Evolutionary conservation across 345 rosid species (phyloP).

Genomic region (Eucalyptus sp.): DNA sequence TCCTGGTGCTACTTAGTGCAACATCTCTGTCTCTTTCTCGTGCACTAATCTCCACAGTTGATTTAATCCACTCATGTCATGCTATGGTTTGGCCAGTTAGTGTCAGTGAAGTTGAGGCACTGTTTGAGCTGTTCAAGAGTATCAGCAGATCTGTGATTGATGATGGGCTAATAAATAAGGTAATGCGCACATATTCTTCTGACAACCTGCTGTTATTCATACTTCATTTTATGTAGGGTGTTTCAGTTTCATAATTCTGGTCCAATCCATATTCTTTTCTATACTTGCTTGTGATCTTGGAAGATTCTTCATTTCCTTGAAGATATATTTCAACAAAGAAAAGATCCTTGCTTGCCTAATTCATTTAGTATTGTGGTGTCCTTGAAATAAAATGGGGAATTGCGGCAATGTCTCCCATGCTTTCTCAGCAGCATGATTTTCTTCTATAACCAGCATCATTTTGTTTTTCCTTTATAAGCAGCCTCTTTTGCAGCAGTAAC

Average conservation of each 20-base stretch:
- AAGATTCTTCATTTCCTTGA: background rate
- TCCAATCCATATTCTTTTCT: background rate
- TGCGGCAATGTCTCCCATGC: background rate
- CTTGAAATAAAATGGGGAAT: background rate
- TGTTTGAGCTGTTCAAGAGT: slow-evolving; percentile 35
- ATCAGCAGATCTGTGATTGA: slow-evolving; percentile 39
- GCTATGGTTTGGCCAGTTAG: slow-evolving; percentile 15
- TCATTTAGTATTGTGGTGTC: background rate
- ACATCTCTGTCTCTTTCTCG: background rate
- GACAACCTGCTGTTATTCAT: background rate
- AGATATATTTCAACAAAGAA: background rate
- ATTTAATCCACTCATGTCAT: background rate
- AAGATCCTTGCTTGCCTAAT: background rate
- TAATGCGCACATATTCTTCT: background rate
- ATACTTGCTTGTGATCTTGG: background rate
- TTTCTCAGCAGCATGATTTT: background rate
- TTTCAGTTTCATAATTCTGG: background rate
- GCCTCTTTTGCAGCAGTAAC: background rate
- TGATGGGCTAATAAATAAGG: slow-evolving; percentile 44
- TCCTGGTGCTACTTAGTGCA: background rate
- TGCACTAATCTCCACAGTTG: background rate
- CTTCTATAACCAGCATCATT: background rate
- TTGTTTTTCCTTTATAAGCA: background rate
- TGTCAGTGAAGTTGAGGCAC: slow-evolving; percentile 38
- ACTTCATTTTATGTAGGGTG: background rate